These are phyloP conservation scores for Nyctanthes arbortristis DNA, from an alignment of 257 asterid genomes.

Conservation along the genomic window DNA sequence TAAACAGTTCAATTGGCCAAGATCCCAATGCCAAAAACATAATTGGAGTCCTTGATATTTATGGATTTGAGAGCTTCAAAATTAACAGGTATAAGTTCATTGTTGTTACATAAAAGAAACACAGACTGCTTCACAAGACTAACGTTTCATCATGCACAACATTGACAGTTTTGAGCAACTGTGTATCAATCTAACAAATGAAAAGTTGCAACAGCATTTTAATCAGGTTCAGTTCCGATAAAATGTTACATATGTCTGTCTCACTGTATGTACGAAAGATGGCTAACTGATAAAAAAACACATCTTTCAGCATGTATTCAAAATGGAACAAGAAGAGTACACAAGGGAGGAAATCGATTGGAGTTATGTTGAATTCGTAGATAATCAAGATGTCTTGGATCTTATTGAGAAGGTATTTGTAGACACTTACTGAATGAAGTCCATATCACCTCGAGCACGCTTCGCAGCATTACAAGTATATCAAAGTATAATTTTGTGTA, in stretches of 20 bases:
- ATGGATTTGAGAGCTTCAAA: conserved; percentile 96
- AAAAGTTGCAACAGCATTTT: conserved; percentile 97
- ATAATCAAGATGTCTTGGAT: conserved; percentile 94
- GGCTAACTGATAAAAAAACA: conserved; percentile 24
- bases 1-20: conserved; percentile 89
- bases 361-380: conserved; percentile 96
- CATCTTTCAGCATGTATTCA: conserved; percentile 89
- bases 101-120: conserved; percentile 11
- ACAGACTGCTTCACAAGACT: conserved; percentile 18
- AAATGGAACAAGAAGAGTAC: conserved; percentile 98
- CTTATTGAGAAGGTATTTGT: conserved; percentile 81
- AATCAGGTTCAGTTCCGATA: conserved; percentile 63
- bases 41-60: conserved; percentile 92
- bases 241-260: conserved; percentile 13
- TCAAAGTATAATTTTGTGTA: conserved; percentile 18
- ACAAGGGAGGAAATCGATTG: conserved; percentile 91
- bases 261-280: neutral
- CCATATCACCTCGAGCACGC: conserved; percentile 7
- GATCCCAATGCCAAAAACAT: conserved; percentile 85
- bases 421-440: conserved; percentile 10
- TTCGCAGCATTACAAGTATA: conserved; percentile 18
- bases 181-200: conserved; percentile 90
- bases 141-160: conserved; percentile 25
- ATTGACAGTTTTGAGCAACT: conserved; percentile 78
- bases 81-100: conserved; percentile 64